Base-by-base conservation (phyloP, 176 grass and related monocot species). In the Avena insularis region DNA sequence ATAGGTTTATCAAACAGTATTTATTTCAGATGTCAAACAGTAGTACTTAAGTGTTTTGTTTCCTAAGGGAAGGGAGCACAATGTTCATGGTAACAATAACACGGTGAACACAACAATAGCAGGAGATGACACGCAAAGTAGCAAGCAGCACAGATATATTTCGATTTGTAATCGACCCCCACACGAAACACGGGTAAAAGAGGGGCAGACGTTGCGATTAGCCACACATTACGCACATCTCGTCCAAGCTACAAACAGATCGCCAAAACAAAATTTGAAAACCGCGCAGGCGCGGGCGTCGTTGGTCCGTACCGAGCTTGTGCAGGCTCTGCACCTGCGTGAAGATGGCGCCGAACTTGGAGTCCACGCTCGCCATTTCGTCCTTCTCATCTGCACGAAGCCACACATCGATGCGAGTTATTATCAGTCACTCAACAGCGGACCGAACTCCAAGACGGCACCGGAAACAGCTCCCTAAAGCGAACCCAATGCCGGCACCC, bases 271-370 rank as follows among this genome's bases (percentile, higher is more conserved):
- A 79, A 50, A 54, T 57, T 19, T 6, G n/a, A 77, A 75, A 77
- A 43, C 0, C 3, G 16, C 8, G 23, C 13, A 19, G 20, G 23
- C 27, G 23, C 13, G 23, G 20, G 33, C 36, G 50, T 6, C 2
- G 27, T 29, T 8, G 27, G 8, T 64, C 0, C 89, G 2, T 92
- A 94, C 92, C 93, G 8, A 55, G 82, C 72, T 83, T 50, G 75
- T 98, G 93, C 79, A 98, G 86, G 75, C 6, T 86, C 79, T 98
- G 93, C 5, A 98, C 90, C 81, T 90, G 80, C 45, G 78, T 77
- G 82, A 98, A 91, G 68, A 98, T 89, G 62, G 82, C 73, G 12
- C 90, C 25, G 67, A 98, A 98, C 82, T 90, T 98, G 17, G 46
- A 91, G 35, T 95, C 90, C 36, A 15, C 84, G 35, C 57, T 80